Percentiles rank a stretch among this genome's conserved stretches.
phyloP scores from a whole-genome alignment of 2,329 filamentous ascomycete genomes.

The Clonostachys rhizophaga region DNA sequence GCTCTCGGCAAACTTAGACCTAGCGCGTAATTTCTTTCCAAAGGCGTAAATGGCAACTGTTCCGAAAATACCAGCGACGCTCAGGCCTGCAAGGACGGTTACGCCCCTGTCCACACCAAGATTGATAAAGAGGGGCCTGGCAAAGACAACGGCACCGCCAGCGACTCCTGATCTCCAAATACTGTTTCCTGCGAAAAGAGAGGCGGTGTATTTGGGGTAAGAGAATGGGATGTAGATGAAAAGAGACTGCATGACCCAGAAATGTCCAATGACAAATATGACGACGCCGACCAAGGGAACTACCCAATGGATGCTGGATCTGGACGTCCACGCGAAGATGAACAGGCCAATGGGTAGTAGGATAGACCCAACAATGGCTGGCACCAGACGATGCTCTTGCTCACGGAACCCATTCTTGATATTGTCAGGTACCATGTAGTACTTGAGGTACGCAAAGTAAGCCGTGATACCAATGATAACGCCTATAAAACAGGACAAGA shows the following conservation, averaged over 20 bases:
- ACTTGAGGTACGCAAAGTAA: constrained; percentile 12
- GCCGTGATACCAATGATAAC: constrained; percentile 24
- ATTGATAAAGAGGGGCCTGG: constrained; percentile 39
- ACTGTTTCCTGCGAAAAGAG: constrained; percentile 47
- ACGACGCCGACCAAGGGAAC: constrained; percentile 31
- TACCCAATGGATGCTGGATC: constrained; percentile 14
- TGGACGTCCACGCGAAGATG: constrained; percentile 27
- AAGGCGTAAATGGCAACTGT: constrained; percentile 48
- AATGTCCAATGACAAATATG: constrained; percentile 21
- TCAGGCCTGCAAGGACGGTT: constrained; percentile 43
- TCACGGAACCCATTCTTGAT: constrained; percentile 15
- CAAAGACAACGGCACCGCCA: constrained; percentile 47
- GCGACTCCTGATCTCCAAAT: constrained; percentile 44
- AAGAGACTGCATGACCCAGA: constrained; percentile 17
- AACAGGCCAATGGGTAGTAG: constrained; percentile 30
- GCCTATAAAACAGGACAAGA: constrained; percentile 32
- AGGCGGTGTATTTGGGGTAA: constrained; percentile 44
- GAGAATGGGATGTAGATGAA: constrained; percentile 27
- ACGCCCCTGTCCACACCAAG: constrained; percentile 47
- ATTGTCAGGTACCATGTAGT: constrained; percentile 2
- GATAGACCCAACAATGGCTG: constrained; percentile 26
- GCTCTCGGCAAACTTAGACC: constrained; percentile 40
- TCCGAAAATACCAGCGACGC: constrained; percentile 36
- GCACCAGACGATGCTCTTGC: constrained; percentile 12
- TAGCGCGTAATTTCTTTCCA: constrained; percentile 39